These are phyloP conservation scores for Suillus luteus DNA, from an alignment of 768 basidiomycete species.

Conservation along the genomic window DNA sequence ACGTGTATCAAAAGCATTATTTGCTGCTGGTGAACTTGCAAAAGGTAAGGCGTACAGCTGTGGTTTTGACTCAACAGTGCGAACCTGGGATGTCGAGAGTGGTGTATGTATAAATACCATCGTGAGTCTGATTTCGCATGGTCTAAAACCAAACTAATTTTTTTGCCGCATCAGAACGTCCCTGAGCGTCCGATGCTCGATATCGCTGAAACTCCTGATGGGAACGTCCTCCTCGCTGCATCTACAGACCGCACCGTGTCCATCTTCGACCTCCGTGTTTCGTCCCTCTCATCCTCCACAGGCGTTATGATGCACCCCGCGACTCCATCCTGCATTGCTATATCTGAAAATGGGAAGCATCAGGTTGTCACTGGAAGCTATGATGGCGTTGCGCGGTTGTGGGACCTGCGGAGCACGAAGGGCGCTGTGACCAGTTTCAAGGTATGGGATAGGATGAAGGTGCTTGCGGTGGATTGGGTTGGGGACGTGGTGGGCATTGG, in stretches of 20 bases:
- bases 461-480: conserved; percentile 61
- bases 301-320: conserved; percentile 60
- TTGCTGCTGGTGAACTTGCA: conserved; percentile 38
- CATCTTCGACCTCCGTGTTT: conserved; percentile 64
- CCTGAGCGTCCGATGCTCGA: conserved; percentile 78
- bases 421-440: conserved; percentile 65
- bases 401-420: conserved; percentile 76
- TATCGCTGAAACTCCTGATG: conserved; percentile 49
- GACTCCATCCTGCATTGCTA: conserved; percentile 62
- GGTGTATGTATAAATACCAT: conserved; percentile 73
- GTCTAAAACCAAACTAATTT: background rate
- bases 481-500: conserved; percentile 57
- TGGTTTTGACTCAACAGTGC: conserved; percentile 88
- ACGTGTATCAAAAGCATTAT: conserved; percentile 74
- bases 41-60: conserved; percentile 63
- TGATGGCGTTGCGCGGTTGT: conserved; percentile 75
- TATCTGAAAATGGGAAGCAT: conserved; percentile 30
- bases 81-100: conserved; percentile 83
- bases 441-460: conserved; percentile 61
- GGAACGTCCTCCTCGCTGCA: conserved; percentile 45
- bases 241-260: conserved; percentile 77
- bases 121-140: conserved; percentile 42
- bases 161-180: conserved; percentile 47
- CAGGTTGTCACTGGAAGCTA: conserved; percentile 75
- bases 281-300: conserved; percentile 36